These are phyloP conservation scores for Boletellus ananiceps DNA, from an alignment of 768 basidiomycete species.

Conservation along the genomic window DNA sequence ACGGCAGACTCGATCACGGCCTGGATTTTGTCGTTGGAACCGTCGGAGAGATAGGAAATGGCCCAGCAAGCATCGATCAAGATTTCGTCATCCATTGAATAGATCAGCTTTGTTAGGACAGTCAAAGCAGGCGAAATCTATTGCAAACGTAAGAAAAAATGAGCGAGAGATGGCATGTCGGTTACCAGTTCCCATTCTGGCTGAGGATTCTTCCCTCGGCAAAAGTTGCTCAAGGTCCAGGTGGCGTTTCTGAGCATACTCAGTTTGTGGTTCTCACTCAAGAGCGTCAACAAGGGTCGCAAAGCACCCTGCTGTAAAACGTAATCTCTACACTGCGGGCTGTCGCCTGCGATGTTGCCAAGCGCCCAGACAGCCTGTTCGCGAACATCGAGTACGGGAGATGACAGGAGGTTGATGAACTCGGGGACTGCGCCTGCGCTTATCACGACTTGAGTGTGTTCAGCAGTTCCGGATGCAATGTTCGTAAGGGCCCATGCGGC, in stretches of 20 bases:
- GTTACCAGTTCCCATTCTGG: constrained; percentile 95
- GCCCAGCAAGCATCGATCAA: constrained; percentile 99
- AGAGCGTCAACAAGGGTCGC: constrained; percentile 79
- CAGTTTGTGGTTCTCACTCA: constrained; percentile 97
- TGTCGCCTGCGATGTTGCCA: constrained; percentile 98
- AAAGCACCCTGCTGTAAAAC: constrained; percentile 92
- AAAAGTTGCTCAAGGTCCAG: constrained; percentile 99
- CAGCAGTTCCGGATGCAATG: constrained; percentile 96
- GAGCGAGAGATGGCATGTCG: constrained; percentile 12
- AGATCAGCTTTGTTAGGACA: constrained; percentile 97
- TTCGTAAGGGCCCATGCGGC: constrained; percentile 98
- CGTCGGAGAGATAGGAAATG: constrained; percentile 98
- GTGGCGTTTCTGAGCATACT: constrained; percentile 99
- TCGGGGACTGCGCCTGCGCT: constrained; percentile 90
- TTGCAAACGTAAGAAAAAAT: constrained; percentile 13
- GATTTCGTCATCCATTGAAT: constrained; percentile 98
- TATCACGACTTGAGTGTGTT: constrained; percentile 98
- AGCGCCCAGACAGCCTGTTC: constrained; percentile 99
- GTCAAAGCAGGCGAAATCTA: constrained; percentile 96
- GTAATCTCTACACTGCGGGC: constrained; percentile 94
- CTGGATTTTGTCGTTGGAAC: constrained; percentile 99
- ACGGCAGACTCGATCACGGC: constrained; percentile 99
- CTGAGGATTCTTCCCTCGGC: constrained; percentile 95
- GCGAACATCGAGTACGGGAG: constrained; percentile 92
- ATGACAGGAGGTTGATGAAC: constrained; percentile 94